Evolutionary conservation across 805 yeast species (phyloP), one percentile per base, ranked within the genome.

Genomic region (Cyberlindnera subsufficiens): DNA sequence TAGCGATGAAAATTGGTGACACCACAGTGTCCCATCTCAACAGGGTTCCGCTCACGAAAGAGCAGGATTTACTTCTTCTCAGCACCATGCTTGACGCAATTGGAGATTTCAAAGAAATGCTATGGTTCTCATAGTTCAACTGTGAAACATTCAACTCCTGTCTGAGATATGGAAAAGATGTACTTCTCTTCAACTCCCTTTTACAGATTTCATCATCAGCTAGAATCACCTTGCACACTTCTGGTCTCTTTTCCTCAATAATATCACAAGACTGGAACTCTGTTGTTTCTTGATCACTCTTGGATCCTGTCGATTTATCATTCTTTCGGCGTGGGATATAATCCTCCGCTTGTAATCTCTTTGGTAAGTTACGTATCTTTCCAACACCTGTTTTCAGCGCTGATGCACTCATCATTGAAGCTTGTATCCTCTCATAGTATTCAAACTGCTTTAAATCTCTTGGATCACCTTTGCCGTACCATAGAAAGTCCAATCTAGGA

Each of bases 381-480:
- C 55, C 60, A 15, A 58, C 63, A 15, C 63, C 56, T 8, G 55
- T 51, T 19, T 48, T 49, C 19, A 56, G 30, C 9, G 57, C 44
- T 2, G 55, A 50, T 2, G 52, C 22, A 16, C 48, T 35, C 32
- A 38, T 39, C 37, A 42, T 38, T 5, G 46, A 32, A 11, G 43
- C 37, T 15, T 42, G 37, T 11, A 38, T 22, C 32, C 32, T 35
- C 15, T 38, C 37, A 30, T 43, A 44, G 25, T 47, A 42, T 16
- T 53, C 55, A 39, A 54, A 58, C 15, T 51, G 52, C 37, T 54
- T 56, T 14, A 66, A 38, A 38, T 68, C 66, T 15, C 65, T 55
- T 22, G 64, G 61, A 36, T 61, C 56, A 5, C 80, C 83, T 51
- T 72, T 74, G 4, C 74, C 77, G 35, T 62, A 63, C 77, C 81